These are phyloP conservation scores for Colletotrichum eleusines DNA, from an alignment of 2,329 filamentous ascomycete species.

Conservation along the genomic window DNA sequence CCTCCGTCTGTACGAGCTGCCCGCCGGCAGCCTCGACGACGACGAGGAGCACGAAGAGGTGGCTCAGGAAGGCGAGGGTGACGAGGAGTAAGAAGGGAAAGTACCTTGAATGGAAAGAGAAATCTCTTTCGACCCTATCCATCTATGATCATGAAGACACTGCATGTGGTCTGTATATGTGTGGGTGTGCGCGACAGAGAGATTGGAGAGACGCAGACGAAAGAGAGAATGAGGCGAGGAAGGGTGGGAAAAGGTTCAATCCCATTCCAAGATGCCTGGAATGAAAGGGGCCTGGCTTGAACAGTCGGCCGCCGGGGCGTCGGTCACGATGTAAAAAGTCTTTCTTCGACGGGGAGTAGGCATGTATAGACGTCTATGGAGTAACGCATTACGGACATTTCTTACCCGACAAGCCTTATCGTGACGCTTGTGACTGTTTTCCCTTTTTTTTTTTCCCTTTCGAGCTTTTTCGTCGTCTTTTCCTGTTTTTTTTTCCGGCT, in stretches of 20 bases:
- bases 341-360: conserved; percentile 37
- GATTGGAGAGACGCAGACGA: background rate
- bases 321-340: conserved; percentile 42
- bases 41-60: conserved; percentile 78
- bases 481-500: background rate
- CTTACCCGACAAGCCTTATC: conserved; percentile 9
- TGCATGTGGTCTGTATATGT: background rate
- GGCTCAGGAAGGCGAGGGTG: conserved; percentile 59
- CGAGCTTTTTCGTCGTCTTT: background rate
- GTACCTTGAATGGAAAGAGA: conserved; percentile 1
- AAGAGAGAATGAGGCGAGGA: background rate
- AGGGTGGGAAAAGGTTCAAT: conserved; percentile 14
- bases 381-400: conserved; percentile 42
- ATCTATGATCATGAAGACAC: background rate
- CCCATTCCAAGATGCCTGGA: conserved; percentile 28
- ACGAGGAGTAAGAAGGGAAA: conserved; percentile 48
- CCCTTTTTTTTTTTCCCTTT: background rate
- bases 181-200: background rate
- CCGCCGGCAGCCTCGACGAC: conserved; percentile 89
- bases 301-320: conserved; percentile 31
- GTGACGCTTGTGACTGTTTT: background rate
- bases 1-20: conserved; percentile 92
- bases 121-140: background rate
- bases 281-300: conserved; percentile 32
- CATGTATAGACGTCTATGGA: conserved; percentile 41